Base-by-base conservation (phyloP, 129 eudicot genomes). In the Tanacetum coccineum region DNA sequence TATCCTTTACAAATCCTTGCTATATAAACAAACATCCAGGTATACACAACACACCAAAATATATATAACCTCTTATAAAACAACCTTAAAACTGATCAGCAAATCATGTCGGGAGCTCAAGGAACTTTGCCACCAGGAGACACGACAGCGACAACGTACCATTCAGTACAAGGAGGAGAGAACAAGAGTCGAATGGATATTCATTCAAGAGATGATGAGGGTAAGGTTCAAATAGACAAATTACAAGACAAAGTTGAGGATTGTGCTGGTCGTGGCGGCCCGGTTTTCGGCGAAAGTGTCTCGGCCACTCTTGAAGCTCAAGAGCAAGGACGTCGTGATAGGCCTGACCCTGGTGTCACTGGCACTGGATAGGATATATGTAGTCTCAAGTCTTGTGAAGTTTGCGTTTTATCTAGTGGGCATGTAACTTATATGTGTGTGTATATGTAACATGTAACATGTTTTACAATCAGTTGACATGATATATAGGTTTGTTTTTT, bases 211-310 rank as follows among this genome's bases (percentile, higher is more conserved):
- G 89, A 86, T 58, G 96, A 93, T 20, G 83, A 78, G 25, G 91
- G 89, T 11, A 89, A 84, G 0, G 67, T 93, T 62, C 64, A 86
- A 70, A 74, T 93, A 8, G 96, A 93, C 2, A 84, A 88, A 57
- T 9, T 83, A 21, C 87, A 93, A 64, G 96, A 88, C 52, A 81
- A 93, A 66, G 99, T 93, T 8, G 76, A 84, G 21, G 96, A 84
- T 66, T 91, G 96, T n/a, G 98, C 96, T 10, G 95, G 95, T 1
- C 49, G 64, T 13, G 98, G 96, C 1, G 98, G 98, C 11, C 96
- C 98, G 0, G 71, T 84, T 11, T 88, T 92, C 49, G 96, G 96
- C 3, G 89, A 88, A 22, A 58, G 59, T 0, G 80, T 76, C 0
- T 52, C 75, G 0, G 95, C 81, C 14, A 74, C 81, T 30, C 78